Evolutionary conservation across 306 rosid genomes (phyloP), one percentile per base, ranked within the genome.

Genomic region (Vicia sativa): DNA sequence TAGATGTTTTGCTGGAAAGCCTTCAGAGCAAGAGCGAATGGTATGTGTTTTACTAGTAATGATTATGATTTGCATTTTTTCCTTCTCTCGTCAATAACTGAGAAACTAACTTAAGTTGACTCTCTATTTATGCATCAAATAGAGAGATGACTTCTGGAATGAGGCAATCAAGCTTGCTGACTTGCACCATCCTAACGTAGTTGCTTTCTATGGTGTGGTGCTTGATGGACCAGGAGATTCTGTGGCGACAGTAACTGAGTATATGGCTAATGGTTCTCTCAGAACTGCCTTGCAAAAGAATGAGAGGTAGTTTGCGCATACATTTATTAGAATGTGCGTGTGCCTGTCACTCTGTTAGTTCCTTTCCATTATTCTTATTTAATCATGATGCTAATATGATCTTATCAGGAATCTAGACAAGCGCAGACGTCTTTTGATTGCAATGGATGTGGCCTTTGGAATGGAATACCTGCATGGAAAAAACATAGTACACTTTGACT

Each of bases 401-500:
- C 71, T 29, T 68, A 9, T 26, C 84, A 92, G 97, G 88, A 79
- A 18, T 79, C 91, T 87, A 55, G 98, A 92, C 82, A 89, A 78
- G 87, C 89, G 92, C 50, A 89, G 79, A 71, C 86, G 91, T 11
- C 83, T 86, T 56, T 69, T 92, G 80, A 90, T 92, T 75, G 96
- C 96, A n/a, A 83, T 92, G 96, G 98, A 92, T 59, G 96, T 80
- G 45, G 96, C 98, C 53, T 92, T 87, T 74, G 98, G 98, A 60
- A 89, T 92, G 98, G 98, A 92, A 79, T 92, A 92, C 53, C 71
- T 92, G 82, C 98, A 92, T 78, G 95, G 88, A 62, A 92, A 84
- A 80, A 92, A 90, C 65, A 86, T 92, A 57, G 98, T 92, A 45
- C 98, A 92, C 84, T 92, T 92, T 73, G 96, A 92, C 82, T 82